These are phyloP conservation scores for Bisporella sp. DNA, from an alignment of 2,329 filamentous ascomycete genomes.

Conservation along the genomic window DNA sequence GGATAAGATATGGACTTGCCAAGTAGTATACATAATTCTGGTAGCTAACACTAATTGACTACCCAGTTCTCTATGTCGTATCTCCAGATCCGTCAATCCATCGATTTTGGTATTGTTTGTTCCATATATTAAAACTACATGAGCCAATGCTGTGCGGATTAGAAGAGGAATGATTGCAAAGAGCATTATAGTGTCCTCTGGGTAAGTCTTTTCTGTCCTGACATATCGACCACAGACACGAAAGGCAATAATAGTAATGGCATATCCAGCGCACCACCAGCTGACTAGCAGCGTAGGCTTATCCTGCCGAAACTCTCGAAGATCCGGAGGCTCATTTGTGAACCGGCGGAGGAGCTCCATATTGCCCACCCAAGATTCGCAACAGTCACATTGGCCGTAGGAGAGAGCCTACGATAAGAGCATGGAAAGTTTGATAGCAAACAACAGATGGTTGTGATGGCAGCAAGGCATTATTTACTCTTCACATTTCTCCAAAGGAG, in stretches of 20 bases:
- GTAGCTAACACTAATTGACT: conserved; percentile 75
- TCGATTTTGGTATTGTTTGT: conserved; percentile 75
- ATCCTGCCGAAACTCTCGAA: conserved; percentile 37
- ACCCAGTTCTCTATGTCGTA: conserved; percentile 60
- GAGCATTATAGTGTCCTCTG: conserved; percentile 81
- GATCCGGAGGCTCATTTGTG: conserved; percentile 16
- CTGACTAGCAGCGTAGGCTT: conserved; percentile 86
- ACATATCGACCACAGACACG: conserved; percentile 77
- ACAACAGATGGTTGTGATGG: too few relatives aligned
- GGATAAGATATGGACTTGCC: conserved; percentile 34
- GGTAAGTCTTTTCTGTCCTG: conserved; percentile 76
- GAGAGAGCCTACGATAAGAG: too few relatives aligned
- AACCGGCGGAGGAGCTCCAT: conserved; percentile 20
- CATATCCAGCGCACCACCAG: conserved; percentile 88
- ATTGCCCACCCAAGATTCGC: neutral
- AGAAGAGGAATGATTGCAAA: conserved; percentile 73
- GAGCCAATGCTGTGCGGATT: conserved; percentile 76
- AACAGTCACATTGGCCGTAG: too few relatives aligned
- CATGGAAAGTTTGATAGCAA: too few relatives aligned
- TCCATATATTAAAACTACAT: conserved; percentile 77
- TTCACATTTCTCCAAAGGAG: too few relatives aligned
- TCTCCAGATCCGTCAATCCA: conserved; percentile 46
- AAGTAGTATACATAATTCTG: conserved; percentile 79
- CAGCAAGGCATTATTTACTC: too few relatives aligned
- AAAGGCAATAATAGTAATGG: conserved; percentile 72